phyloP scores from a whole-genome alignment of 192 early-diverging fungal species.

The Backusella circina region DNA sequence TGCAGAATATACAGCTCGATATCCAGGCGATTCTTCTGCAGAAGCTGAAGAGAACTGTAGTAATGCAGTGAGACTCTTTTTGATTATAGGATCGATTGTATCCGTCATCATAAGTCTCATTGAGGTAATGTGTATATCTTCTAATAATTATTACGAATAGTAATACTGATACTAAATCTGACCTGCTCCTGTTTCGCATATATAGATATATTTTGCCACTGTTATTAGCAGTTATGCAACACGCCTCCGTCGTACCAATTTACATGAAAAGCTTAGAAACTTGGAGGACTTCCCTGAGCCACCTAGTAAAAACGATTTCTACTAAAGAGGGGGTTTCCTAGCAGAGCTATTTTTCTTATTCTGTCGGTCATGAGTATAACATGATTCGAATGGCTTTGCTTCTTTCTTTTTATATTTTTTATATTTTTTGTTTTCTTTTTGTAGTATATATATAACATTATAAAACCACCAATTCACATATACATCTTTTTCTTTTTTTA shows the following conservation, averaged over 20 bases:
- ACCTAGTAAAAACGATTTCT: conserved; percentile 5
- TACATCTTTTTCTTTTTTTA: not conserved
- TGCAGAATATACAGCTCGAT: not conserved
- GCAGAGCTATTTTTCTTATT: not conserved
- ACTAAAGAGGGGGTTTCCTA: not conserved
- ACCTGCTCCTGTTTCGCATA: not conserved
- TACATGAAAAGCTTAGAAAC: conserved; percentile 28
- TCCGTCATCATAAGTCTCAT: conserved; percentile 20
- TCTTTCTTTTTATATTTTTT: not conserved
- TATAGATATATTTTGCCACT: conserved; percentile 27
- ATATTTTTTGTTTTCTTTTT: not conserved
- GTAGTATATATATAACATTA: conserved; percentile 7
- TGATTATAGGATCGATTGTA: conserved; percentile 3
- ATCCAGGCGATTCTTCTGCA: not conserved
- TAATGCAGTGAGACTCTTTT: not conserved
- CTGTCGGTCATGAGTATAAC: not conserved
- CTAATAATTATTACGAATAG: not conserved
- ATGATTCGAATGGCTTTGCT: not conserved
- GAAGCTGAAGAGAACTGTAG: not conserved
- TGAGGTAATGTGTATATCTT: conserved; percentile 18
- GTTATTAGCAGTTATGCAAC: conserved; percentile 30
- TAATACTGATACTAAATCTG: not conserved
- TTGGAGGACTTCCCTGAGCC: conserved; percentile 30
- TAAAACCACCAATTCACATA: conserved; percentile 6
- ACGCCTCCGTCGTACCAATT: conserved; percentile 26